These are phyloP conservation scores for Fagopyrum homotropicum DNA, from an alignment of 148 eudicot species.

Conservation along the genomic window DNA sequence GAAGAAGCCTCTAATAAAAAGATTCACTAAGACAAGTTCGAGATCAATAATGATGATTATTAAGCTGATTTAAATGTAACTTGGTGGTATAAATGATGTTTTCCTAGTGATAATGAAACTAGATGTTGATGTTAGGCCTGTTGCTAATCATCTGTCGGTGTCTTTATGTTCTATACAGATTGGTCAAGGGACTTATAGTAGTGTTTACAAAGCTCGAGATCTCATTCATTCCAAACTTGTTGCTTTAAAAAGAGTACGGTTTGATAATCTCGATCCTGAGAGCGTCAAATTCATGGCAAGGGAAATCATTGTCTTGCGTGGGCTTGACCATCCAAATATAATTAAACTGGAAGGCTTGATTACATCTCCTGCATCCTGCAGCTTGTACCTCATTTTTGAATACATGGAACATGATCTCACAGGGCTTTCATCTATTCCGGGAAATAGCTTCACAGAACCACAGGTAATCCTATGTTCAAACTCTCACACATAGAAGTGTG, in stretches of 20 bases:
- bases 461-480: slow-evolving; percentile 40
- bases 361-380: slow-evolving; percentile 52
- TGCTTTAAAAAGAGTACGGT: slow-evolving; percentile 86
- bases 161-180: slow-evolving; percentile 46
- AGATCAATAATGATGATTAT: not conserved
- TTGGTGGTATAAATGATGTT: not conserved
- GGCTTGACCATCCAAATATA: slow-evolving; percentile 84
- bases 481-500: not conserved
- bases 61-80: not conserved
- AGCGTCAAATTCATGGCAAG: slow-evolving; percentile 91
- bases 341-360: slow-evolving; percentile 79
- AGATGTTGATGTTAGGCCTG: not conserved
- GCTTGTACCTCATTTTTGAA: slow-evolving; percentile 81
- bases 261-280: slow-evolving; percentile 72
- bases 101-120: not conserved
- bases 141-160: slow-evolving; percentile 10
- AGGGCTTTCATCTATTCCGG: slow-evolving; percentile 77
- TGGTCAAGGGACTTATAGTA: slow-evolving; percentile 98
- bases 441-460: slow-evolving; percentile 65
- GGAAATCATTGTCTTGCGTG: slow-evolving; percentile 75
- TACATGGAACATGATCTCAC: slow-evolving; percentile 96
- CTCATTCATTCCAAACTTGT: slow-evolving; percentile 50
- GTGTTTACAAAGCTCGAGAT: slow-evolving; percentile 87
- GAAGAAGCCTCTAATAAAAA: not conserved
- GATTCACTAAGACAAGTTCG: not conserved